Percentiles rank a stretch among this genome's conserved stretches.
These are phyloP conservation scores for Cupressus sempervirens DNA, from an alignment of 75 land plant genomes.

Conservation along the genomic window DNA sequence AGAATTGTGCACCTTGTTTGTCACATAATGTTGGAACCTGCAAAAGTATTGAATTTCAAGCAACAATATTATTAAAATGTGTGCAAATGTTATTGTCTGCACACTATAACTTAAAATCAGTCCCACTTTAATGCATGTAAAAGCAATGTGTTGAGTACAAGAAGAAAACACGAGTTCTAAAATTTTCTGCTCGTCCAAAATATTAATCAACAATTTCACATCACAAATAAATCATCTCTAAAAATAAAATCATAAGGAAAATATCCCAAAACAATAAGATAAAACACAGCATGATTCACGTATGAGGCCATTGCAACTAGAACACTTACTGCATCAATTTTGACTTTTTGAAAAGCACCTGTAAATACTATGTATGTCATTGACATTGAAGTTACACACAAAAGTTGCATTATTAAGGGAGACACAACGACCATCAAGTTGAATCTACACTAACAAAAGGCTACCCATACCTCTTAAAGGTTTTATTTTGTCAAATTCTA, in stretches of 20 bases:
- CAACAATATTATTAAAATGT: neutral
- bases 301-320: neutral
- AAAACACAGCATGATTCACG: neutral
- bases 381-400: neutral
- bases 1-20: constrained; percentile 84
- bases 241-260: neutral
- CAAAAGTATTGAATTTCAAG: neutral
- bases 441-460: neutral
- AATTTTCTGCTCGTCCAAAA: neutral
- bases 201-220: neutral
- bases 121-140: neutral
- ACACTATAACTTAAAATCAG: neutral
- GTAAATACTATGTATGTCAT: neutral
- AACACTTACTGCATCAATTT: neutral
- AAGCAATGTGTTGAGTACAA: neutral
- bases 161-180: neutral
- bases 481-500: neutral
- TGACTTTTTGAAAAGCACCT: neutral
- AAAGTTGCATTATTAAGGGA: neutral
- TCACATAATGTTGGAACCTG: constrained; percentile 87
- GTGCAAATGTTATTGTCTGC: neutral
- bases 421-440: neutral
- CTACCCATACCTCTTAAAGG: neutral
- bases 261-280: neutral
- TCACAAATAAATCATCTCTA: neutral